A percentile compares a stretch with the other conserved stretches of the same genome.
Evolutionary conservation across 495 filamentous ascomycete species (phyloP).

Genomic region (Margaritispora aquatica): DNA sequence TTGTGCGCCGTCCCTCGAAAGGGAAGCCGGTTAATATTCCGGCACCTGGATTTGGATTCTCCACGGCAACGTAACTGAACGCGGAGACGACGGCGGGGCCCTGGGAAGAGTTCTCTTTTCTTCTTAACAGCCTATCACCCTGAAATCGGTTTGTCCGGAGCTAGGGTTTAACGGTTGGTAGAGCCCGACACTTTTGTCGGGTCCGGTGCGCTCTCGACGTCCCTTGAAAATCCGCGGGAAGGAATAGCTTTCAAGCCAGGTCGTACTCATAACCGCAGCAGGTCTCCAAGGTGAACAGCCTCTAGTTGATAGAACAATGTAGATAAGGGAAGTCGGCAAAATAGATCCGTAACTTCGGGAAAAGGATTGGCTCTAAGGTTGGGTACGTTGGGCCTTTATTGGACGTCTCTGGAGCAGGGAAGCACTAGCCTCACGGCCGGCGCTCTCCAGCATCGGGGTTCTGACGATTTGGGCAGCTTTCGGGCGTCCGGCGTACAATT

Average conservation of each 20-base stretch:
- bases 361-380: slow-evolving; percentile 69
- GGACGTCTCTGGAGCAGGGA: slow-evolving; percentile 48
- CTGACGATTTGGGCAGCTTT: slow-evolving; percentile 53
- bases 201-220: slow-evolving; percentile 60
- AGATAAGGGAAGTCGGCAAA: slow-evolving; percentile 68
- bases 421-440: slow-evolving; percentile 49
- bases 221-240: slow-evolving; percentile 65
- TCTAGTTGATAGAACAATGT: slow-evolving; percentile 71
- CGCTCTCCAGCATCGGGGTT: slow-evolving; percentile 45
- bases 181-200: slow-evolving; percentile 58
- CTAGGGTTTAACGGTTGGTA: slow-evolving; percentile 52
- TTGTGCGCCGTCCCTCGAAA: slow-evolving; percentile 55
- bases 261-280: slow-evolving; percentile 66
- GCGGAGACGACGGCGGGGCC: slow-evolving; percentile 44
- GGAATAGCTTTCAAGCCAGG: slow-evolving; percentile 61
- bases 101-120: slow-evolving; percentile 68
- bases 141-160: slow-evolving; percentile 55
- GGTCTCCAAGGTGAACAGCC: slow-evolving; percentile 68
- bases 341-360: slow-evolving; percentile 68
- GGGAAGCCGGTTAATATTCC: slow-evolving; percentile 64
- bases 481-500: slow-evolving; percentile 55
- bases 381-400: slow-evolving; percentile 42
- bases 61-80: slow-evolving; percentile 34
- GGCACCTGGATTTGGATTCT: slow-evolving; percentile 50
- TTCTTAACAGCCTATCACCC: slow-evolving; percentile 53